Percentiles rank a stretch among this genome's conserved stretches.
Conservation (phyloP, 495 filamentous ascomycete genomes). For the Pyronema domesticum region DNA sequence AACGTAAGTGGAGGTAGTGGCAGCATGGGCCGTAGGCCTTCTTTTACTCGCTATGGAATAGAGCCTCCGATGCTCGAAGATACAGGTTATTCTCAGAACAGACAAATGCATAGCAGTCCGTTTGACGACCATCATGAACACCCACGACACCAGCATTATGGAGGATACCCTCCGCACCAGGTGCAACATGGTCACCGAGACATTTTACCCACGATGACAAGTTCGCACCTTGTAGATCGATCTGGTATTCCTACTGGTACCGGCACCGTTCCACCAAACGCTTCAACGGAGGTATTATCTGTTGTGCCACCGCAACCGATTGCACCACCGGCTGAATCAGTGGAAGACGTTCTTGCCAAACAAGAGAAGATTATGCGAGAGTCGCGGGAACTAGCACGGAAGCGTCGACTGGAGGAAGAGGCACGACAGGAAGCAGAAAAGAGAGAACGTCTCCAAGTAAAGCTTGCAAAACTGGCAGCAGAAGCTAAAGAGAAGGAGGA, state of each 20-base stretch:
- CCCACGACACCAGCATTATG: not conserved
- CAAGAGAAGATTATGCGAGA: slow-evolving; percentile 81
- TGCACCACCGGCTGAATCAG: slow-evolving; percentile 23
- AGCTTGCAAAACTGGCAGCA: slow-evolving; percentile 60
- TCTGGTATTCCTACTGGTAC: not conserved
- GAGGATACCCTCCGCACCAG: not conserved
- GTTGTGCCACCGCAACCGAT: slow-evolving; percentile 24
- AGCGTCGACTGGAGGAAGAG: slow-evolving; percentile 65
- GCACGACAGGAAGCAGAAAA: slow-evolving; percentile 60
- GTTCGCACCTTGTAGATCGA: not conserved
- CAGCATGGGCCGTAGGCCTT: slow-evolving; percentile 32
- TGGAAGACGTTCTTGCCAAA: slow-evolving; percentile 42
- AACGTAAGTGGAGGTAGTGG: slow-evolving; percentile 88
- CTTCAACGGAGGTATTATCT: not conserved
- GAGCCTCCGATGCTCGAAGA: slow-evolving; percentile 25
- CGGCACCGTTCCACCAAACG: not conserved
- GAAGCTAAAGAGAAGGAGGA: slow-evolving; percentile 48
- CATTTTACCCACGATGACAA: slow-evolving; percentile 1
- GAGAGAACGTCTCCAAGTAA: slow-evolving; percentile 64
- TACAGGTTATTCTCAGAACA: slow-evolving; percentile 13
- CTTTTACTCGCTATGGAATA: slow-evolving; percentile 17
- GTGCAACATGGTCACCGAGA: not conserved
- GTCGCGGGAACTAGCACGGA: slow-evolving; percentile 54
- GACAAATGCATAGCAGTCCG: slow-evolving; percentile 1
- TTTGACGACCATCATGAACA: not conserved